Evolutionary conservation across 345 rosid species (phyloP), one percentile per base, ranked within the genome.

Genomic region (Garcia nutans): DNA sequence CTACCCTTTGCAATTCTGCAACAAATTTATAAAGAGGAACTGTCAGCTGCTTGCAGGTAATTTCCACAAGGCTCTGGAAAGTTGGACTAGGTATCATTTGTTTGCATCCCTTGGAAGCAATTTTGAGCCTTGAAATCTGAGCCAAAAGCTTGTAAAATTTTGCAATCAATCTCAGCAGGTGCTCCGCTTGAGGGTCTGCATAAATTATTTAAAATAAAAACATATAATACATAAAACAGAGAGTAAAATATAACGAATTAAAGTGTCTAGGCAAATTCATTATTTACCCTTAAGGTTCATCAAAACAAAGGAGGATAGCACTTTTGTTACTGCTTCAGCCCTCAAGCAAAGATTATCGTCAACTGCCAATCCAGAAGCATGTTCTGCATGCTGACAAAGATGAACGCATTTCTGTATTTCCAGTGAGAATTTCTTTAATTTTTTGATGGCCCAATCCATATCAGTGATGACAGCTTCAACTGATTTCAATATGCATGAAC

Each of bases 71-170:
- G 79, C 86, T 88, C 86, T 93, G 92, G 80, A 90, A 93, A 50
- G 85, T 79, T 70, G 82, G 80, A 85, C 87, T 87, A 0, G 96
- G 98, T 37, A 87, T 72, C 73, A 81, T 78, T 77, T 91, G 97
- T 87, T 91, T 93, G 87, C 85, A 86, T 56, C 98, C 94, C 70
- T 88, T 90, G 0, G 92, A 82, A 81, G 97, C 90, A 70, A 93
- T 90, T 79, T 83, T 87, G 65, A 85, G 93, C 78, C 84, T 91
- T 65, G 92, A 85, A 70, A 91, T 86, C 82, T 79, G 97, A 83
- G 94, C 94, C 84, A 91, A 82, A 52, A 89, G 92, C 82, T 87
- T 93, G 89, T 90, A 93, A 77, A 93, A 83, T 84, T 82, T 88
- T 11, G 85, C 84, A 24, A 83, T 78, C 74, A 88, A 61, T 78